Base-by-base conservation (phyloP, 2,329 filamentous ascomycete genomes). In the Didymella keratinophila region DNA sequence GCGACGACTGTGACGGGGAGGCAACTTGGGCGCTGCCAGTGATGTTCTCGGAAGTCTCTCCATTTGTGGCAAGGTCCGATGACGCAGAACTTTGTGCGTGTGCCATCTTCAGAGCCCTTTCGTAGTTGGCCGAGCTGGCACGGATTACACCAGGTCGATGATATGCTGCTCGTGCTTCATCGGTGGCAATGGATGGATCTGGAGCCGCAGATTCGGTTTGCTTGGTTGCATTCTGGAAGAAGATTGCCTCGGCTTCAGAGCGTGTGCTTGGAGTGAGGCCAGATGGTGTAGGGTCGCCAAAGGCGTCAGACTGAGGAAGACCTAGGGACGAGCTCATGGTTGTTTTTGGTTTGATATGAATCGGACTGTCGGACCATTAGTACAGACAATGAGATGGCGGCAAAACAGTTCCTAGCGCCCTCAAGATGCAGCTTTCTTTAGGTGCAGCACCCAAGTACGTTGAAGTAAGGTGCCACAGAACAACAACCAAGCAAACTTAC, bases 161-260 rank as follows among this genome's bases (percentile, higher is more conserved):
- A 39, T 75, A 76, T 25, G 72, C 70, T n/a, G 62, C 60, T 20
- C 65, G 60, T 10, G 72, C 73, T 55, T 75, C 74, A 25, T 61
- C 36, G 28, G 60, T 28, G 4, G 52, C 20, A 23, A 69, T 39
- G 1, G 58, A 58, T 14, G 67, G 67, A 16, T 73, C 71, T 3
- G 74, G 74, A 3, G 74, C 74, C 34, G 74, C 74, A 10, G 73
- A 71, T 42, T 77, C 74, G 21, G 74, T 77, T 58, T 76, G 74
- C 11, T 65, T 53, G 28, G 48, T 52, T 20, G 62, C 70, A 63
- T 77, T 77, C 28, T 64, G 61, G 1, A 65, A 65, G 43, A 77
- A 68, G 23, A 69, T 71, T n/a, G 65, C 69, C 63, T 77, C 74
- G 20, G 70, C 74, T 68, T 76, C 69, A 12, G 69, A 70, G 20